Conservation (phyloP, 2,329 filamentous ascomycete species). For the Phyllosticta capitalensis region DNA sequence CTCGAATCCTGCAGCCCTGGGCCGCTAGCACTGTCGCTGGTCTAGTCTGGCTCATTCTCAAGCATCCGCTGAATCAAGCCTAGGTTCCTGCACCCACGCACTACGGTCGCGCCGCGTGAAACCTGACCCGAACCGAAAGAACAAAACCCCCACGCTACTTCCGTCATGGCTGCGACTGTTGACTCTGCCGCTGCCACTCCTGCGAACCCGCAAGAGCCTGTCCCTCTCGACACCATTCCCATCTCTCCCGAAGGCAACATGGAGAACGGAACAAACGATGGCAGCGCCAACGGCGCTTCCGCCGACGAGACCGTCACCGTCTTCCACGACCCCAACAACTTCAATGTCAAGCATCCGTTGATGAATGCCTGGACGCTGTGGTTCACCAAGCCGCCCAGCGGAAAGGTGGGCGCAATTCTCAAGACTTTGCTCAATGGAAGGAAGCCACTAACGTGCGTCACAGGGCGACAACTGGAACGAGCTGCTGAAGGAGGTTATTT, state of each 20-base stretch:
- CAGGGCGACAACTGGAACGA: conserved; percentile 99
- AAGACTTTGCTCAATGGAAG: neutral
- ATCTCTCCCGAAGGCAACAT: conserved; percentile 42
- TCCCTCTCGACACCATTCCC: conserved; percentile 47
- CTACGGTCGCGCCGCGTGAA: neutral
- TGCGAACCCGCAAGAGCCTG: conserved; percentile 36
- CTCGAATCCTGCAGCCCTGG: neutral
- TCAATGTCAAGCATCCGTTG: conserved; percentile 98
- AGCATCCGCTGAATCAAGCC: conserved; percentile 9
- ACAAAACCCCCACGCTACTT: neutral
- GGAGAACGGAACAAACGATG: conserved; percentile 35
- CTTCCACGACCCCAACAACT: conserved; percentile 97
- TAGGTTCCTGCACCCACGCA: conserved; percentile 2
- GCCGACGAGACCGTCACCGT: conserved; percentile 68
- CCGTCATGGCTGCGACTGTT: conserved; percentile 6
- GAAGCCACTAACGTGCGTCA: conserved; percentile 13
- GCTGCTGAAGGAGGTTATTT: conserved; percentile 95
- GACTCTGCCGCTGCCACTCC: conserved; percentile 13
- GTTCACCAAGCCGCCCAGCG: conserved; percentile 97
- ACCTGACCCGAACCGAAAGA: neutral
- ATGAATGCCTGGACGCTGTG: conserved; percentile 98
- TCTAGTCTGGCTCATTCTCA: conserved; percentile 2
- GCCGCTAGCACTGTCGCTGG: neutral
- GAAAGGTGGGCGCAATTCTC: conserved; percentile 56
- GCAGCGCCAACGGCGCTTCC: conserved; percentile 23